Evolutionary conservation across 371 early-diverging fungal genomes (phyloP).

Genomic region (Phascolomyces articulosus): DNA sequence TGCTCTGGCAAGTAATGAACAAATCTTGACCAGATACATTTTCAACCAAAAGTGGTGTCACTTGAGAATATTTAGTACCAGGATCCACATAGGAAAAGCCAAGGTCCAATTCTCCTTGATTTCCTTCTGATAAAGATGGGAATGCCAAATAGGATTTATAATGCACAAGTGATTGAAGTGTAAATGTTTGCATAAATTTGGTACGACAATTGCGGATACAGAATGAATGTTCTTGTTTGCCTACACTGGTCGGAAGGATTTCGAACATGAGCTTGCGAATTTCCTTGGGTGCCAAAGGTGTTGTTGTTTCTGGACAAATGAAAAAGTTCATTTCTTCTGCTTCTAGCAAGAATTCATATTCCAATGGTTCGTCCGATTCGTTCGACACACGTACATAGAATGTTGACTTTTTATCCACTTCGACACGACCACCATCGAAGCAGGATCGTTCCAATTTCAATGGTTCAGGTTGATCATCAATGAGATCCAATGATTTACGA

Average conservation of each 20-base stretch:
- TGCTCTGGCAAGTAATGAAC: slow-evolving; percentile 74
- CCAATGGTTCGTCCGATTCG: slow-evolving; percentile 35
- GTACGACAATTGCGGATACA: slow-evolving; percentile 41
- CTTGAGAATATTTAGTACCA: slow-evolving; percentile 75
- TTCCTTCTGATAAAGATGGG: slow-evolving; percentile 61
- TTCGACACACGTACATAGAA: slow-evolving; percentile 68
- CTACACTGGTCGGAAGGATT: slow-evolving; percentile 50
- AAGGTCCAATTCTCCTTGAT: slow-evolving; percentile 69
- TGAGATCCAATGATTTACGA: not conserved
- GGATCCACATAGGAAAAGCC: slow-evolving; percentile 86
- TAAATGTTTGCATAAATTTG: slow-evolving; percentile 45
- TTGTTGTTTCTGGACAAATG: slow-evolving; percentile 25
- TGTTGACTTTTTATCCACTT: slow-evolving; percentile 51
- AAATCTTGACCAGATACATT: slow-evolving; percentile 73
- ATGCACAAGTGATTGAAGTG: slow-evolving; percentile 63
- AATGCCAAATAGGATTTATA: slow-evolving; percentile 64
- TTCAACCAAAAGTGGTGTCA: slow-evolving; percentile 71
- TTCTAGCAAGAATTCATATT: slow-evolving; percentile 34
- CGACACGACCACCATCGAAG: slow-evolving; percentile 65
- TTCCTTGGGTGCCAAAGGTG: slow-evolving; percentile 52
- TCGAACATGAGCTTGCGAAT: slow-evolving; percentile 64
- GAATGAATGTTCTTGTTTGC: slow-evolving; percentile 61
- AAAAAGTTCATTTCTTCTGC: slow-evolving; percentile 28
- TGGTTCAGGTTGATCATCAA: slow-evolving; percentile 20
- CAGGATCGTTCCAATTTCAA: slow-evolving; percentile 50